Percentiles rank a stretch among this genome's conserved stretches.
Conservation (phyloP, 805 yeast species). For the Candida bentonensis region DNA sequence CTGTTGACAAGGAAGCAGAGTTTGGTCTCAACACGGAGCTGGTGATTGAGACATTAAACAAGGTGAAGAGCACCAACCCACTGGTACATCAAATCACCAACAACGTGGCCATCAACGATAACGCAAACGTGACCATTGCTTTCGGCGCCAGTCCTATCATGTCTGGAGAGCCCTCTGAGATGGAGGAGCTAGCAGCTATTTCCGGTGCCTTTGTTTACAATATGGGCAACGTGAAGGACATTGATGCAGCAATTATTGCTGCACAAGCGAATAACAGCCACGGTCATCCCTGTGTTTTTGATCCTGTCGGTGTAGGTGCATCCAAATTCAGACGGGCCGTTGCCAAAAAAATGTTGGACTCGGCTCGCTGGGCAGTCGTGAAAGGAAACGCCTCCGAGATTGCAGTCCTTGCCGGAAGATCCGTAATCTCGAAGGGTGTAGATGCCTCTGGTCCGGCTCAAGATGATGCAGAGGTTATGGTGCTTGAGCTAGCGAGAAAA, state of each 20-base stretch:
- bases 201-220: conserved; percentile 53
- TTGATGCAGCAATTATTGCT: conserved; percentile 27
- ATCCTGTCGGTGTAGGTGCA: conserved; percentile 93
- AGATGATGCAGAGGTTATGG: conserved; percentile 9
- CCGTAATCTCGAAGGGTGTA: conserved; percentile 18
- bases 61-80: conserved; percentile 29
- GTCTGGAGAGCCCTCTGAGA: conserved; percentile 65
- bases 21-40: not conserved
- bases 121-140: conserved; percentile 77
- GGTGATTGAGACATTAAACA: conserved; percentile 4
- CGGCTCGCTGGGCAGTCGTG: conserved; percentile 46
- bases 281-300: conserved; percentile 57
- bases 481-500: conserved; percentile 7
- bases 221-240: conserved; percentile 42
- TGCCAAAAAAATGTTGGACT: conserved; percentile 35
- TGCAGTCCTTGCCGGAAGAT: conserved; percentile 31
- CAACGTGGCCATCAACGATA: conserved; percentile 73
- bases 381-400: conserved; percentile 87
- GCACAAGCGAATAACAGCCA: conserved; percentile 40
- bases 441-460: conserved; percentile 9
- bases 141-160: conserved; percentile 79
- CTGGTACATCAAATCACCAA: conserved; percentile 81
- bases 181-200: conserved; percentile 43
- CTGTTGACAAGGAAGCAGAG: not conserved
- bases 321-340: conserved; percentile 39